Conservation (phyloP, 208 protist genomes). For the Trypanosoma conorhini region DNA sequence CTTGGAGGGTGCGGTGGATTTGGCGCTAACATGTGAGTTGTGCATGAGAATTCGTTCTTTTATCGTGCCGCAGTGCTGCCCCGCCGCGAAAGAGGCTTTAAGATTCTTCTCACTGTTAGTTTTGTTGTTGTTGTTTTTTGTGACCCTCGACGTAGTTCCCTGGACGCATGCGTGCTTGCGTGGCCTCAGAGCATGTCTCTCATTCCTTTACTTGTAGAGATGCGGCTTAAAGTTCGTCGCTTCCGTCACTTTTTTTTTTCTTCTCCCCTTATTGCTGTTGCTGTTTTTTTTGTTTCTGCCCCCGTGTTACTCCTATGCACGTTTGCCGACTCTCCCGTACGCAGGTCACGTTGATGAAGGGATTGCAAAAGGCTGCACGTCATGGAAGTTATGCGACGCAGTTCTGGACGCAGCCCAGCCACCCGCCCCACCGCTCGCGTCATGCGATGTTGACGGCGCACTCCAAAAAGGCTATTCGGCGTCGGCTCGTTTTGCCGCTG, state of each 20-base stretch:
- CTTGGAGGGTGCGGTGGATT: not conserved
- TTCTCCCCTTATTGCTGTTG: not conserved
- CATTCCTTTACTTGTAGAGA: too few relatives aligned
- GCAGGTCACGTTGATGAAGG: not conserved
- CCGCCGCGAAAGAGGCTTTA: too few relatives aligned
- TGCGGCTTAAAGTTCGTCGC: too few relatives aligned
- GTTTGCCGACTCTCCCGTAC: not conserved
- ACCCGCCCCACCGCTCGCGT: slow-evolving; percentile 35
- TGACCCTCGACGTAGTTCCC: not conserved
- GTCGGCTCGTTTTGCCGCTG: slow-evolving; percentile 81
- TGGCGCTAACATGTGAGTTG: too few relatives aligned
- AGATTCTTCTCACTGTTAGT: not conserved
- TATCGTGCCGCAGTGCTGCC: not conserved
- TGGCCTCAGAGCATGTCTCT: too few relatives aligned
- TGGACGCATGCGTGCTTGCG: too few relatives aligned
- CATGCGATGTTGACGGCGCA: slow-evolving; percentile 43
- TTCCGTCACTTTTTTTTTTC: too few relatives aligned
- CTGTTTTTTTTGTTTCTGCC: not conserved
- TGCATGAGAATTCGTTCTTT: too few relatives aligned
- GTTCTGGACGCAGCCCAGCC: slow-evolving; percentile 48
- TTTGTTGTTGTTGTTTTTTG: slow-evolving; percentile 5
- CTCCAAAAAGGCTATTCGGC: slow-evolving; percentile 69
- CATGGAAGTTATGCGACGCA: slow-evolving; percentile 82
- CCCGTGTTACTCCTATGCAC: slow-evolving; percentile 10
- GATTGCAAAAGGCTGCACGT: slow-evolving; percentile 52